These are phyloP conservation scores for Penicillium lividum DNA, from an alignment of 495 filamentous ascomycete genomes.

Conservation along the genomic window DNA sequence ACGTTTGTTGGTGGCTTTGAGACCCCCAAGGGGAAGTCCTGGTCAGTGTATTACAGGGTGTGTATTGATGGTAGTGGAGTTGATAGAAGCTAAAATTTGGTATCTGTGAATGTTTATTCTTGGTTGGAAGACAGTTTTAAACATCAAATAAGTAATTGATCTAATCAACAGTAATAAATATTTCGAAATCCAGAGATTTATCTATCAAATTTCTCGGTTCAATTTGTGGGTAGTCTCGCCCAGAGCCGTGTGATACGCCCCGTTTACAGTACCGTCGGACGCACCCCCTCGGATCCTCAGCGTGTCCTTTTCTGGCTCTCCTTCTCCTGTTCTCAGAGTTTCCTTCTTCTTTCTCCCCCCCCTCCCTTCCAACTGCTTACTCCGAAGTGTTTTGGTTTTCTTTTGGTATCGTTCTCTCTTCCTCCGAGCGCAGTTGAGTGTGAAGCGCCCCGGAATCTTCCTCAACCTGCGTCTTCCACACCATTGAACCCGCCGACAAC, in stretches of 20 bases:
- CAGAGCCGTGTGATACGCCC: conserved; percentile 10
- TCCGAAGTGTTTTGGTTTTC: background rate
- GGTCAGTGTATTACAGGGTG: background rate
- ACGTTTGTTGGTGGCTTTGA: conserved; percentile 4
- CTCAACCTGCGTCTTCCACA: conserved; percentile 5
- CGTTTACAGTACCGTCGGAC: conserved; percentile 15
- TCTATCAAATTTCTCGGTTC: background rate
- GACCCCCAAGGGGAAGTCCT: background rate
- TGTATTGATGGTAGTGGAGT: background rate
- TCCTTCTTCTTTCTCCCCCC: conserved; percentile 15
- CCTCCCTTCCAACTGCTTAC: conserved; percentile 11
- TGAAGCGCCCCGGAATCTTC: conserved; percentile 12
- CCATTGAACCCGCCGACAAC: background rate
- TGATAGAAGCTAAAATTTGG: background rate
- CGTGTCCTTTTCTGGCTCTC: conserved; percentile 35
- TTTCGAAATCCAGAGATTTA: background rate
- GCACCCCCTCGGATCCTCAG: conserved; percentile 28
- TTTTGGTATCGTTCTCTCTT: conserved; percentile 7
- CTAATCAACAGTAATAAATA: background rate
- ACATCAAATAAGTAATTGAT: background rate
- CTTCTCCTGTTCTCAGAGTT: conserved; percentile 16
- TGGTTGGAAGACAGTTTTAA: background rate
- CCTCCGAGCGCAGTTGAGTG: conserved; percentile 14
- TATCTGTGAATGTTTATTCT: background rate
- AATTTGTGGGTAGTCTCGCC: background rate